These are phyloP conservation scores for Amanita polypyramis DNA, from an alignment of 768 basidiomycete genomes.

Conservation along the genomic window DNA sequence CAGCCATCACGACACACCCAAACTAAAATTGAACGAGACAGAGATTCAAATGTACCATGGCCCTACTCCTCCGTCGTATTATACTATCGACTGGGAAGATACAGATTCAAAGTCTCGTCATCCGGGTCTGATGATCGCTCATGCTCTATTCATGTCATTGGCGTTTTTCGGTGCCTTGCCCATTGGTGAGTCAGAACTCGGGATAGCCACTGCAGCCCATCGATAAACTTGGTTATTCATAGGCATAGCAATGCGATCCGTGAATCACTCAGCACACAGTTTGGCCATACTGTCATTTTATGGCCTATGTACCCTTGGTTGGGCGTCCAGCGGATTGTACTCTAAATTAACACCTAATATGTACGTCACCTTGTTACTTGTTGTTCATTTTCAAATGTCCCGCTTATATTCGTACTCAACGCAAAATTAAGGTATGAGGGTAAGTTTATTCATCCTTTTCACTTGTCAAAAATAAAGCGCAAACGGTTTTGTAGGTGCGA, in stretches of 20 bases:
- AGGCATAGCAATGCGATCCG: slow-evolving; percentile 78
- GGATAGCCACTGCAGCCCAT: neutral
- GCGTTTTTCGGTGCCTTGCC: slow-evolving; percentile 84
- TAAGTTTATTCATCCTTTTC: slow-evolving; percentile 15
- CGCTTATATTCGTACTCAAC: slow-evolving; percentile 12
- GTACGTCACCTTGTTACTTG: slow-evolving; percentile 33
- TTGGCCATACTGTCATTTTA: slow-evolving; percentile 57
- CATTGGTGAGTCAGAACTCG: slow-evolving; percentile 39
- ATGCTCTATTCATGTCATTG: slow-evolving; percentile 61
- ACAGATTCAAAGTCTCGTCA: slow-evolving; percentile 35
- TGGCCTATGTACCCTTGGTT: slow-evolving; percentile 47
- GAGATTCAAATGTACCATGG: slow-evolving; percentile 53
- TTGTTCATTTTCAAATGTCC: slow-evolving; percentile 6
- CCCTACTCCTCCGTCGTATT: slow-evolving; percentile 75
- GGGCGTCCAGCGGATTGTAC: slow-evolving; percentile 61
- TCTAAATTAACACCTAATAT: slow-evolving; percentile 73
- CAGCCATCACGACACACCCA: slow-evolving; percentile 35
- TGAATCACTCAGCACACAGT: slow-evolving; percentile 56
- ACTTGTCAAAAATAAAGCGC: neutral
- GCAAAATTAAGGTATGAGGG: slow-evolving; percentile 53
- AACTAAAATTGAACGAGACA: slow-evolving; percentile 68
- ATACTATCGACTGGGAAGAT: slow-evolving; percentile 65
- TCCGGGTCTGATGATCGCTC: slow-evolving; percentile 63
- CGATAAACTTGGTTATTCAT: neutral
- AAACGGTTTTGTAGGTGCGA: slow-evolving; percentile 21